Base-by-base conservation (phyloP, 306 rosid genomes). In the Senna tora region DNA sequence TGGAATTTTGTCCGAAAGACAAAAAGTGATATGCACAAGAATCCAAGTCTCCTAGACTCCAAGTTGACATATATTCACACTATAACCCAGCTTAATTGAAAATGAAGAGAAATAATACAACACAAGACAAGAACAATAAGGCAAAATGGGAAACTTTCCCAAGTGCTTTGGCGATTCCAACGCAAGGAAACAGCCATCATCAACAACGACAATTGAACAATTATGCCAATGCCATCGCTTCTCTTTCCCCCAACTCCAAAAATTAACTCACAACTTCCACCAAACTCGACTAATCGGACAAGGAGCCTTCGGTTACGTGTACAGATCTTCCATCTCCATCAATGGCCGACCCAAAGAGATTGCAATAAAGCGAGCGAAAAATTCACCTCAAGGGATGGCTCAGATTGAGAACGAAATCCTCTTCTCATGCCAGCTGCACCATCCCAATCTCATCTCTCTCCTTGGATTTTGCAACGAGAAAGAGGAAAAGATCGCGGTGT, bases 171-270 rank as follows among this genome's bases (percentile, higher is more conserved):
- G 61, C 1, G 16, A 36, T 36, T 12, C 36, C 5, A 3, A 9
- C 0, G 25, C 65, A 2, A 14, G 17, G 11, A 49, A 14, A 42
- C 49, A 9, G 8, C 51, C 51, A 47, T 55, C 70, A 53, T 41
- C 77, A 4, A 25, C 70, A 53, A 50, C 77, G 2, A 25, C 67
- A 0, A 42, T 75, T 12, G 71, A 80, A 57, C 60, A 63, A 42
- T 9, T 73, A 2, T 77, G 83, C 15, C 78, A n/a, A 2, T 77
- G 83, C 15, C 78, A n/a, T 16, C 68, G 6, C 2, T 82, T 82
- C 59, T 74, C 78, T 8, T 52, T 69, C 1, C 30, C 30, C 0
- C 72, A 78, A 65, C 41, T 82, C 5, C 57, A n/a, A 16, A 78
- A 57, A 36, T 53, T 68, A 3, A 82, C 80, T n/a, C 28, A 58